Percentiles rank a stretch among this genome's conserved stretches.
Conservation (phyloP, 2,329 filamentous ascomycete genomes). For the Penicillium sp. region DNA sequence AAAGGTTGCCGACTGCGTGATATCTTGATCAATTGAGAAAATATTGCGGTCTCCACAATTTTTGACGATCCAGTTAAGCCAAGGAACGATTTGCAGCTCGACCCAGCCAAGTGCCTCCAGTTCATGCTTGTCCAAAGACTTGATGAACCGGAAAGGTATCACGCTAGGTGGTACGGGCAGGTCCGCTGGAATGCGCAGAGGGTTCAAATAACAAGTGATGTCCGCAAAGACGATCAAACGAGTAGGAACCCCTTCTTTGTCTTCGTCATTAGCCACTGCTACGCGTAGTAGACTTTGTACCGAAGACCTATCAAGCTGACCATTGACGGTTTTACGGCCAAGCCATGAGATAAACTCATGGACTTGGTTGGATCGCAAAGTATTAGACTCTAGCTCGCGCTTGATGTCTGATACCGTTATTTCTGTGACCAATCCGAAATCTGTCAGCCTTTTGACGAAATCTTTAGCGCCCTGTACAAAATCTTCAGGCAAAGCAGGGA, state of each 20-base stretch:
- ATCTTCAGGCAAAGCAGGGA: constrained; percentile 78
- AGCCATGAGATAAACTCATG: constrained; percentile 83
- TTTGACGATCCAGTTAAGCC: constrained; percentile 78
- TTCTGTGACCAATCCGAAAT: constrained; percentile 81
- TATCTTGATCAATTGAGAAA: constrained; percentile 61
- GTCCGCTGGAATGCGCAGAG: constrained; percentile 74
- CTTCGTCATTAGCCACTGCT: constrained; percentile 57
- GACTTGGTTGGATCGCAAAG: constrained; percentile 74
- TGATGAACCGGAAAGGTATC: constrained; percentile 81
- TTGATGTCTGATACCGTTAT: constrained; percentile 86
- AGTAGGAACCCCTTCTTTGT: constrained; percentile 57
- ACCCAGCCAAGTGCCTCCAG: constrained; percentile 82
- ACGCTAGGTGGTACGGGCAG: constrained; percentile 78
- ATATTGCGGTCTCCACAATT: constrained; percentile 56
- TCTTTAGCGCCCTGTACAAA: constrained; percentile 64
- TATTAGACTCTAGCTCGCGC: constrained; percentile 75
- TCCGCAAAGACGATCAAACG: constrained; percentile 73
- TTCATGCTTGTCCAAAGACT: constrained; percentile 62
- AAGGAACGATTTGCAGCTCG: constrained; percentile 77
- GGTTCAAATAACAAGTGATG: constrained; percentile 71
- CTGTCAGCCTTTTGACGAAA: constrained; percentile 76
- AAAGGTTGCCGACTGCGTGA: constrained; percentile 71
- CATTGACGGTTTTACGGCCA: constrained; percentile 65
- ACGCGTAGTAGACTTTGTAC: constrained; percentile 72
- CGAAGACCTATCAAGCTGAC: constrained; percentile 67